Evolutionary conservation across 2,329 filamentous ascomycete genomes (phyloP), one percentile per base, ranked within the genome.

Genomic region (Botrytis hyacinthi): DNA sequence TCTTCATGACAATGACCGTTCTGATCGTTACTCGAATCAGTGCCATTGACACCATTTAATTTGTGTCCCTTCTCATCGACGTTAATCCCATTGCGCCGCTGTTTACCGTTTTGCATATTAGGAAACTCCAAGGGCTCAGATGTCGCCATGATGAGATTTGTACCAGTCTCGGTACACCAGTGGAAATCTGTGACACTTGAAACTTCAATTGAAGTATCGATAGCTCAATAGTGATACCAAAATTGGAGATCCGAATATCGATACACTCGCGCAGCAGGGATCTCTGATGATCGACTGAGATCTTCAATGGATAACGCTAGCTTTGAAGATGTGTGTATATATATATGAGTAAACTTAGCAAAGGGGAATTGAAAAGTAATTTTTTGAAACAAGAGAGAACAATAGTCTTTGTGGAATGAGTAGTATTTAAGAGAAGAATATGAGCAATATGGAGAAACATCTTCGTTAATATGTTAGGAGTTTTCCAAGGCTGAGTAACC

Each of bases 401-500:
- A 72, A 67, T 32, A 29, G 10, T 35, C 40, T 72, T 26, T 32
- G 66, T 67, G 60, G 46, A 59, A 44, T 72, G 37, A 26, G 29
- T n/a, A 32, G 46, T 16, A 44, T 54, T 72, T 67, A 67, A 72
- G 20, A 46, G 37, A 26, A 67, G n/a, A n/a, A 46, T 46, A 37
- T 72, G 35, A 67, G 70, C 26, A 57, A 20, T 14, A 37, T 37
- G 10, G 66, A 44, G 40, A 67, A 72, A 54, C 44, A 22, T 44
- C 60, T 32, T 67, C 70, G 70, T 72, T 67, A 65, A 29, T 35
- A 42, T 20, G 46, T 61, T 46, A 44, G 42, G 61, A 46, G 60
- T 9, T 51, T 63, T 26, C 29, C 16, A 57, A 65, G 70, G 70
- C 70, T 72, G 70, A 72, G 70, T 67, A 72, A 57, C 70, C 0